Evolutionary conservation across 108 stramenopile species (phyloP).

Genomic region (Fragilariopsis cylindrus): DNA sequence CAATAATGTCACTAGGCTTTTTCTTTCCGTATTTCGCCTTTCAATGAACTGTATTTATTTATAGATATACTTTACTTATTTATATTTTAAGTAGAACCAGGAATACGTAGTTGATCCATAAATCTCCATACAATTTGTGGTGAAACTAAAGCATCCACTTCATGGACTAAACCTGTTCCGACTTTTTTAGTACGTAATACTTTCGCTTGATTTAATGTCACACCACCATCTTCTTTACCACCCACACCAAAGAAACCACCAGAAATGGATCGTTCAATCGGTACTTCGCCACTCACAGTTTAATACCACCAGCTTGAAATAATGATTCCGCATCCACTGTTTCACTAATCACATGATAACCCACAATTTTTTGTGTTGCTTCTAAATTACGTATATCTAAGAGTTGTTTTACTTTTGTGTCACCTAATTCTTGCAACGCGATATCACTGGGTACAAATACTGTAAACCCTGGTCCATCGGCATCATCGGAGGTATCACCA

Average conservation of each 20-base stretch:
- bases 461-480: conserved; percentile 49
- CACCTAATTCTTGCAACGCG: conserved; percentile 51
- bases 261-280: conserved; percentile 50
- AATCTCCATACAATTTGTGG: conserved; percentile 70
- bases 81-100: conserved; percentile 42
- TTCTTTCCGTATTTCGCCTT: not conserved
- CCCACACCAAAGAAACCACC: conserved; percentile 76
- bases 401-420: conserved; percentile 49
- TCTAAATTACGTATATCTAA: conserved; percentile 66
- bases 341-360: conserved; percentile 71
- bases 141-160: conserved; percentile 62
- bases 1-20: no score
- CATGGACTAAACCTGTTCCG: conserved; percentile 57
- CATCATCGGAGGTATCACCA: conserved; percentile 8
- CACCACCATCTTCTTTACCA: conserved; percentile 72
- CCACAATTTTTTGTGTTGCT: conserved; percentile 59
- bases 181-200: conserved; percentile 46
- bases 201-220: conserved; percentile 53
- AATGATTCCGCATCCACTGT: conserved; percentile 60
- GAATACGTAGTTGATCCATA: conserved; percentile 73
- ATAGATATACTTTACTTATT: not conserved
- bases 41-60: not conserved
- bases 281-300: conserved; percentile 69
- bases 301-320: conserved; percentile 59
- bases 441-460: conserved; percentile 59